These are phyloP conservation scores for Xylariaceae sp. DNA, from an alignment of 2,329 filamentous ascomycete genomes.

Conservation along the genomic window DNA sequence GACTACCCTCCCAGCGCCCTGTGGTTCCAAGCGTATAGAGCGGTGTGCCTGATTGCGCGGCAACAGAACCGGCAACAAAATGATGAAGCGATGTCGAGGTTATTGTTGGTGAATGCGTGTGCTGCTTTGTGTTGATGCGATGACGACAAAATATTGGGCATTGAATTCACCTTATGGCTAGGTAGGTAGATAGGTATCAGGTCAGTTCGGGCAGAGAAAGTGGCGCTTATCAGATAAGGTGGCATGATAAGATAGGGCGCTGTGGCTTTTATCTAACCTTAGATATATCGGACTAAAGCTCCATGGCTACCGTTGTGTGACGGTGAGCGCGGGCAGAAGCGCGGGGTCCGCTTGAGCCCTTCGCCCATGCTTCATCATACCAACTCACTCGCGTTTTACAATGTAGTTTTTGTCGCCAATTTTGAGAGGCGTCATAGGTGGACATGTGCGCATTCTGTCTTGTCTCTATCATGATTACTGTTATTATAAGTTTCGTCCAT, in stretches of 20 bases:
- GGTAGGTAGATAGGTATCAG: neutral
- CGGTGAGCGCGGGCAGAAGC: no score
- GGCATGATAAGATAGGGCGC: neutral
- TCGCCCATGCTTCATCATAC: no score
- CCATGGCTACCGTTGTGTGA: no score
- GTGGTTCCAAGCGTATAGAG: neutral
- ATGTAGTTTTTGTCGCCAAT: no score
- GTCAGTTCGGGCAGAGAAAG: neutral
- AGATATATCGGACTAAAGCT: no score
- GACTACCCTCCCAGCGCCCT: slow-evolving; percentile 3
- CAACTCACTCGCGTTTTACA: no score
- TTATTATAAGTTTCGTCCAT: neutral
- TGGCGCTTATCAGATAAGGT: slow-evolving; percentile 13
- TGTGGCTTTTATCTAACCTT: slow-evolving; percentile 1
- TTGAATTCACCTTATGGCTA: no score
- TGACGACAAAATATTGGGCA: slow-evolving; percentile 4
- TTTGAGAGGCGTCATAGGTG: no score
- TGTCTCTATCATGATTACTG: neutral
- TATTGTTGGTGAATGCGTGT: neutral
- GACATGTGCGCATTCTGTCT: no score
- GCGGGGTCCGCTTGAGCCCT: no score
- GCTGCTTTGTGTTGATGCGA: neutral
- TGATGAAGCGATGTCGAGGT: slow-evolving; percentile 1
- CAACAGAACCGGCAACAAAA: neutral
- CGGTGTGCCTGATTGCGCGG: neutral